Base-by-base conservation (phyloP, 2,329 filamentous ascomycete species). In the Colletotrichum sidae region DNA sequence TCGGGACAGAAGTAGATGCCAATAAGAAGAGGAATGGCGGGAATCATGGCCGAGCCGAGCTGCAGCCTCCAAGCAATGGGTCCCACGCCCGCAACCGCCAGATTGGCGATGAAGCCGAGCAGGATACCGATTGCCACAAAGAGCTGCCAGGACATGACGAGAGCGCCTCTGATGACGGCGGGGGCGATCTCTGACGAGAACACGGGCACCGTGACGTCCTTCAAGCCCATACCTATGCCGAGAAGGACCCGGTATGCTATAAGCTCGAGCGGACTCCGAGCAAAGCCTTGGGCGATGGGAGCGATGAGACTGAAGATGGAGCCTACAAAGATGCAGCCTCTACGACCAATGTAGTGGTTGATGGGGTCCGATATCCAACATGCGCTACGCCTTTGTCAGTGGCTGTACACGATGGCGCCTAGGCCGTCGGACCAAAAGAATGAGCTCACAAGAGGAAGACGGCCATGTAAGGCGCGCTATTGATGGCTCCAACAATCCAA, bases 141-240 rank as follows among this genome's bases (percentile, higher is more conserved):
- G 42, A 84, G 91, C 91, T 95, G 68, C 89, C 90, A 69, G 1
- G 73, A 76, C 92, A 95, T 95, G 67, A 94, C 92, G 4, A 96
- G 38, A 6, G 80, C 83, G 9, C 84, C 84, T 4, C 84, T 81
- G 58, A 86, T 85, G 17, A 76, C 76, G 2, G 83, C 79, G 0
- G 85, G 85, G 0, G 83, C 76, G 63, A 82, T 84, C 65, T 87
- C 85, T 0, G 85, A 84, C 0, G 83, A 82, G 68, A 81, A 86
- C 12, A 87, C 81, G 0, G 85, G 85, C 0, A 86, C 81, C 0
- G 83, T 85, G 4, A 78, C 77, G 59, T 78, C 76, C 45, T 81
- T 80, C 12, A 86, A 69, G 4, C 88, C 88, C 85, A 90, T 90
- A 3, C 87, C 88, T 34, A 89, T 76, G 6, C 87, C 87, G 6